These are phyloP conservation scores for Suillus decipiens DNA, from an alignment of 768 basidiomycete species.

Conservation along the genomic window DNA sequence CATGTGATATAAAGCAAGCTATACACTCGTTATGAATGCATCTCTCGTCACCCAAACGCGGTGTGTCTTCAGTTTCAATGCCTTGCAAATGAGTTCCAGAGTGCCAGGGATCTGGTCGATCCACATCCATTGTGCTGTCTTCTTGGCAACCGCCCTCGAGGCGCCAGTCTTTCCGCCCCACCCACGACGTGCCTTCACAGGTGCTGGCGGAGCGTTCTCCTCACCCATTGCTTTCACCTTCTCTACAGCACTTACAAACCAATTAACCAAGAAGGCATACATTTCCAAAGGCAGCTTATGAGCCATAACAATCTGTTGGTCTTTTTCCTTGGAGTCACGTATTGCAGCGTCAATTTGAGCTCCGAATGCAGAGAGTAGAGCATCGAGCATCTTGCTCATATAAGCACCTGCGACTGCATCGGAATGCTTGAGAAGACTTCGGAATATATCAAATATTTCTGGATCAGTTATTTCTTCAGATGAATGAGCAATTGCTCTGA, in stretches of 20 bases:
- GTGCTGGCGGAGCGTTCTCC: constrained; percentile 45
- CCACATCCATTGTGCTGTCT: constrained; percentile 70
- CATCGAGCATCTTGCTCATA: constrained; percentile 88
- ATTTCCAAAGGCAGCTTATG: constrained; percentile 84
- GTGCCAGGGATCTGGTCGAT: constrained; percentile 69
- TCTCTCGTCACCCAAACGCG: constrained; percentile 92
- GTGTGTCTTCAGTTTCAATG: constrained; percentile 66
- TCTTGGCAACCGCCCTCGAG: constrained; percentile 44
- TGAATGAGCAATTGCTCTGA: constrained; percentile 76
- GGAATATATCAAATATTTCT: constrained; percentile 78
- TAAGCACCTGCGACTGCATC: constrained; percentile 59
- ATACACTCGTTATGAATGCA: constrained; percentile 75
- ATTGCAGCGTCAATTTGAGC: constrained; percentile 72
- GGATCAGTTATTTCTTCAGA: constrained; percentile 70
- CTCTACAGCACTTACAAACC: constrained; percentile 85
- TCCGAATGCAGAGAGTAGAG: constrained; percentile 73
- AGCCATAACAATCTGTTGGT: constrained; percentile 55
- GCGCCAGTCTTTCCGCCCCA: constrained; percentile 57
- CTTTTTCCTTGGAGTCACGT: constrained; percentile 69
- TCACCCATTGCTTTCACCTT: constrained; percentile 62
- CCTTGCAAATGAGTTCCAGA: constrained; percentile 70
- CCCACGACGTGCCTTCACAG: constrained; percentile 54
- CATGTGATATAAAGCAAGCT: neutral
- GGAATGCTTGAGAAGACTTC: constrained; percentile 78
- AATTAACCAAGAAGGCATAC: constrained; percentile 89